Evolutionary conservation across 2,329 filamentous ascomycete species (phyloP), one percentile per base, ranked within the genome.

Genomic region (Botryotinia globosa): DNA sequence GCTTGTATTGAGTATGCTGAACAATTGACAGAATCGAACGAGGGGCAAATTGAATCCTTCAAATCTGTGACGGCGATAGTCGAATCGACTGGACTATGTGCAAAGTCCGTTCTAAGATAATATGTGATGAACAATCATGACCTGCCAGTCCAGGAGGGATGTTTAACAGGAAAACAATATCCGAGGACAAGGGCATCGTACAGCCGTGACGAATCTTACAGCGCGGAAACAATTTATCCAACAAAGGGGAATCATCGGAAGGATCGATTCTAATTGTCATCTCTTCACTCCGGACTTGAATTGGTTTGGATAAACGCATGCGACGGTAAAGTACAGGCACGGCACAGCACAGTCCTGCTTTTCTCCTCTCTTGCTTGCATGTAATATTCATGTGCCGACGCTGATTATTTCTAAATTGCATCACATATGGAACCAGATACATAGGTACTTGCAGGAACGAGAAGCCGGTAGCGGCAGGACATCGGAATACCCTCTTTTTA

Each of bases 291-390:
- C 51, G n/a, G 34, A 29, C n/a, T 37, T 25, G n/a, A 29, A 34
- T 58, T 29, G 51, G 39, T 37, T 34, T 72, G 54, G 70, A 67
- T 67, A 67, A 67, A 72, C 32, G 42, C 62, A 71, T 67, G 62
- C 70, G 62, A 67, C 70, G 70, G 70, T 42, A 72, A 67, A 8
- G 70, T 58, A 67, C 70, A 67, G 70, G 44, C 58, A 67, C 51
- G 62, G 70, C 39, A 72, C 51, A 66, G 48, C 39, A 72, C 51
- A 67, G 45, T 58, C 20, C 63, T 65, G 25, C 25, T 22, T 37
- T 42, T 56, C 51, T 56, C 44, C 59, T 71, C 69, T 71, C 34
- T 66, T 66, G 69, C 29, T 59, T 72, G 37, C 51, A 72, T 61
- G 39, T 45, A 45, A 67, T 67, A 56, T 67, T n/a, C 16, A 66